These are phyloP conservation scores for Durio zibethinus DNA, from an alignment of 345 rosid species.

Conservation along the genomic window DNA sequence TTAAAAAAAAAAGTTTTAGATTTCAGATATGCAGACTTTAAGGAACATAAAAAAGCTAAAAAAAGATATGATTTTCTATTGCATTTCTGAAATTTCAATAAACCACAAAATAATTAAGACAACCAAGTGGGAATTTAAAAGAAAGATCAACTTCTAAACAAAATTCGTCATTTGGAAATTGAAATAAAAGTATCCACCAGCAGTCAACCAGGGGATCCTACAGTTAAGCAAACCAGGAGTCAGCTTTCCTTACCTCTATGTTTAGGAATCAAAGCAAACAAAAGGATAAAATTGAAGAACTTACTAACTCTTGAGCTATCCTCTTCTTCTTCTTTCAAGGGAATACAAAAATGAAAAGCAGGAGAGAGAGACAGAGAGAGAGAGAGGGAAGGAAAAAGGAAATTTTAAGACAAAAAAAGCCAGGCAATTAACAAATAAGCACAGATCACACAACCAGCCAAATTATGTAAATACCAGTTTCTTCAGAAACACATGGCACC, in stretches of 20 bases:
- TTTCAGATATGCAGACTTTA: background rate
- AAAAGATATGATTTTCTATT: background rate
- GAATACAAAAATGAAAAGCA: background rate
- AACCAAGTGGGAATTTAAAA: background rate
- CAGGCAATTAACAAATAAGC: background rate
- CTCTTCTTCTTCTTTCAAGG: background rate
- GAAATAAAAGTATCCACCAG: slow-evolving; percentile 1
- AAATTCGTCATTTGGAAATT: background rate
- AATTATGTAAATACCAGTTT: background rate
- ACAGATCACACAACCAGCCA: background rate
- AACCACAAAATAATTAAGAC: background rate
- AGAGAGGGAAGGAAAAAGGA: background rate
- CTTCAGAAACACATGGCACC: background rate
- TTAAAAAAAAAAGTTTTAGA: background rate
- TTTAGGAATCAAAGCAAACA: background rate
- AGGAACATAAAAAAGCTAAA: background rate
- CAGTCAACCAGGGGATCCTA: background rate
- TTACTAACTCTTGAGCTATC: background rate
- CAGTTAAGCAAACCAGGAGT: background rate
- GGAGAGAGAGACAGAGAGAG: background rate
- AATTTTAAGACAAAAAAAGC: background rate
- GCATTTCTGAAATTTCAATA: background rate
- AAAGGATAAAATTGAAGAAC: background rate
- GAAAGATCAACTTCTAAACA: background rate
- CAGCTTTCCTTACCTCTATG: background rate